Evolutionary conservation across 148 eudicot species (phyloP), one percentile per base, ranked within the genome.

Genomic region (Chenopodium suecicum): DNA sequence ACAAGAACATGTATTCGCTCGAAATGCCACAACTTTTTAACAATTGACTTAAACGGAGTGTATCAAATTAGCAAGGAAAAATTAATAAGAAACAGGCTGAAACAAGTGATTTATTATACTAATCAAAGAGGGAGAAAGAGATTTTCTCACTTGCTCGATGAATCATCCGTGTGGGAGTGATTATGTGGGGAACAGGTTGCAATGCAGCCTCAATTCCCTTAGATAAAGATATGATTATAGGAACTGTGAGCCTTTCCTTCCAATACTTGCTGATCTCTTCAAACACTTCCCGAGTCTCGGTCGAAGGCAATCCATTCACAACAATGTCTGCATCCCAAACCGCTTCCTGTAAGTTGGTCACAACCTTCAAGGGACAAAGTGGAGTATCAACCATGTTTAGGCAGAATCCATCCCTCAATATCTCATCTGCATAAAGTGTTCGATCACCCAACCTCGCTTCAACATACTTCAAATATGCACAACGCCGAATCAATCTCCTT

Each of bases 171-270:
- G 98, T 94, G 0, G 98, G 98, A 16, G 98, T 94, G 29, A 94
- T 88, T 68, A 94, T 93, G 78, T 91, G 98, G 44, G 98, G 98
- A 84, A 86, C 90, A 68, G 97, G 95, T 76, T 84, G 85, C 56
- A 94, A 70, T 50, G 92, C 97, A 80, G 98, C 97, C 81, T 94
- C 98, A 78, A 94, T 93, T 66, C 98, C 98, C 91, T 94, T 94
- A 12, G 98, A 89, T 87, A 94, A 85, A 74, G 98, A 94, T 44
- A 94, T 83, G 37, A 94, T 88, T 29, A 94, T 83, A 1, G 98
- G 98, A 31, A 82, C 77, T 14, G 89, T 88, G 62, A 91, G 83
- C 73, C 95, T 91, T 89, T 94, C 97, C 82, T 93, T 91, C 98
- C 98, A 94, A 80, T 94, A 94, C 81, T 87, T 88, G 37, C 92